phyloP scores from a whole-genome alignment of 768 basidiomycete species.

The Gymnopilus junonius region DNA sequence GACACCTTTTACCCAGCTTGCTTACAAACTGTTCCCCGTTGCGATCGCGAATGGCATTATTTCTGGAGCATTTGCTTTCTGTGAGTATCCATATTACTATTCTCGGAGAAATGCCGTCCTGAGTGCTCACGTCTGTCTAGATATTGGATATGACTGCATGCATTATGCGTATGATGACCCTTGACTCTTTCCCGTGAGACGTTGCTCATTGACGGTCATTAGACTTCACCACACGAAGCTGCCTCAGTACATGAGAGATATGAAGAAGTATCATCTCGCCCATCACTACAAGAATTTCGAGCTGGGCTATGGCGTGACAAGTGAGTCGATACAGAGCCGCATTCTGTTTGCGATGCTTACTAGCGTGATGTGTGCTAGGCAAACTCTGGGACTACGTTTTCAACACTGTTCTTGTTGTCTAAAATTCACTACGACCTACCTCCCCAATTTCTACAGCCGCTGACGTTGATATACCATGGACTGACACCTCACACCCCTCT shows the following conservation, averaged over 20 bases:
- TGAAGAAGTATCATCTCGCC: constrained; percentile 98
- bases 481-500: neutral
- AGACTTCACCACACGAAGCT: constrained; percentile 87
- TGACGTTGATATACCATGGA: neutral
- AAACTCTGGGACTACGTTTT: constrained; percentile 96
- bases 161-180: constrained; percentile 78
- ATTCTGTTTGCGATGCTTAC: neutral
- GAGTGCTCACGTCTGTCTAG: constrained; percentile 35
- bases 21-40: constrained; percentile 79
- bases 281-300: constrained; percentile 99
- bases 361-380: constrained; percentile 44
- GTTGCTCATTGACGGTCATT: constrained; percentile 9
- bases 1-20: constrained; percentile 86
- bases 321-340: constrained; percentile 43
- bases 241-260: constrained; percentile 83
- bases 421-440: constrained; percentile 18
- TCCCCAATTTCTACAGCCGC: neutral
- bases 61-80: constrained; percentile 79
- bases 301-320: constrained; percentile 96
- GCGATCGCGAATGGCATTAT: constrained; percentile 92
- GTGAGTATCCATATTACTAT: constrained; percentile 42
- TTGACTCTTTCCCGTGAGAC: neutral
- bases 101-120: neutral
- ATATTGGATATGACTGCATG: constrained; percentile 87
- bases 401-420: constrained; percentile 77